Evolutionary conservation across 805 yeast species (phyloP).

Genomic region (Groenewaldozyma tartarivorans): DNA sequence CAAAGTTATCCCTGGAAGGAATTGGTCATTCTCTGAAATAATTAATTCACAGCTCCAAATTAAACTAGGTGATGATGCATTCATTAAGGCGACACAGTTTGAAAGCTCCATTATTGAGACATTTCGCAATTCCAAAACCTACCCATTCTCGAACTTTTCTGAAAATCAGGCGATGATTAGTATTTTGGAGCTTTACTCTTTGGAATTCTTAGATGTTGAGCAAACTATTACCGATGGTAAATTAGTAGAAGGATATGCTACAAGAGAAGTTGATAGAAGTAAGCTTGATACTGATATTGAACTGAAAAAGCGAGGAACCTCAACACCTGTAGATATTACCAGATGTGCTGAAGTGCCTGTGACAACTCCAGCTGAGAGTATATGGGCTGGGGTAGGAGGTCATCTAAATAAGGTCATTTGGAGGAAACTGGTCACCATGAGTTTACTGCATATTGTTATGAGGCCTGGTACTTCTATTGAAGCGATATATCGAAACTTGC

Average conservation of each 20-base stretch:
- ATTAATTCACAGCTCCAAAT: slow-evolving; percentile 33
- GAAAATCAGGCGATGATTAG: slow-evolving; percentile 56
- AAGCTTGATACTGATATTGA: slow-evolving; percentile 58
- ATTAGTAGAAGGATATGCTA: slow-evolving; percentile 54
- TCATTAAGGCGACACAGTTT: slow-evolving; percentile 39
- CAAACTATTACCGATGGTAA: slow-evolving; percentile 31
- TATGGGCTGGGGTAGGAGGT: slow-evolving; percentile 65
- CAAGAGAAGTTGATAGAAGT: slow-evolving; percentile 62
- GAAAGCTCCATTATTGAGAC: slow-evolving; percentile 34
- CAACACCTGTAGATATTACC: slow-evolving; percentile 3
- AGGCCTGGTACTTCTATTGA: slow-evolving; percentile 44
- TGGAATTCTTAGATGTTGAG: slow-evolving; percentile 33
- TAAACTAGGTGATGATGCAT: slow-evolving; percentile 32
- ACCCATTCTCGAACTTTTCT: slow-evolving; percentile 42
- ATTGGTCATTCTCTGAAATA: slow-evolving; percentile 49
- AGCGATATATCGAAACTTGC: slow-evolving; percentile 18
- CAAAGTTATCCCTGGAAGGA: slow-evolving; percentile 34
- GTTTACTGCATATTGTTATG: slow-evolving; percentile 38
- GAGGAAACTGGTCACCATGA: slow-evolving; percentile 42
- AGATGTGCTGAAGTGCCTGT: slow-evolving; percentile 10
- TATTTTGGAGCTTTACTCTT: slow-evolving; percentile 45
- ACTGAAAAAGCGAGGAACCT: slow-evolving; percentile 16
- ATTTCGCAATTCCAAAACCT: slow-evolving; percentile 41
- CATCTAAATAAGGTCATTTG: slow-evolving; percentile 50
- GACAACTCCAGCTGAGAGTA: slow-evolving; percentile 8